phyloP scores from a whole-genome alignment of 2,329 filamentous ascomycete species.

The Aspergillus vadensis region DNA sequence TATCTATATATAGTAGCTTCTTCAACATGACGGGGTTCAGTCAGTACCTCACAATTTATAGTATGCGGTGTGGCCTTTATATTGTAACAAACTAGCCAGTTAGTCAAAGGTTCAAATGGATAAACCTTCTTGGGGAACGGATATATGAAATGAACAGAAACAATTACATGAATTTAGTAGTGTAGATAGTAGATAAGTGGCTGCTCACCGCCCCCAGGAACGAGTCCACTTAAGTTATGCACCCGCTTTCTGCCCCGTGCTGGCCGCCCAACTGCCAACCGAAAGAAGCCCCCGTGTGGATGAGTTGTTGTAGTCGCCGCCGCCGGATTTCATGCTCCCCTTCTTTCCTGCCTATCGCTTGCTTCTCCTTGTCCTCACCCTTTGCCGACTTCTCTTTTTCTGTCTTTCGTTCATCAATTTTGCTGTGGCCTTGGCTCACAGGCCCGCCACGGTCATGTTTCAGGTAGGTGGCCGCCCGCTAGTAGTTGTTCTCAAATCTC shows the following conservation, averaged over 20 bases:
- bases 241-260: constrained; percentile 12
- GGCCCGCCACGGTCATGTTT: constrained; percentile 34
- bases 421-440: constrained; percentile 23
- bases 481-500: not conserved
- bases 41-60: too few relatives aligned
- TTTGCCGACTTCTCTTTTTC: constrained; percentile 15
- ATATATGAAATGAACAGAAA: too few relatives aligned
- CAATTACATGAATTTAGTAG: too few relatives aligned
- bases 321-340: constrained; percentile 14
- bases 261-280: constrained; percentile 7
- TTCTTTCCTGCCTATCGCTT: constrained; percentile 16
- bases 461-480: constrained; percentile 26
- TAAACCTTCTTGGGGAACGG: too few relatives aligned
- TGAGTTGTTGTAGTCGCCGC: not conserved
- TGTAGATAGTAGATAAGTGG: too few relatives aligned
- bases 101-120: too few relatives aligned
- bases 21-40: too few relatives aligned
- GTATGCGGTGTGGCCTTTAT: too few relatives aligned
- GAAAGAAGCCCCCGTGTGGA: not conserved
- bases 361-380: constrained; percentile 13
- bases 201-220: not conserved
- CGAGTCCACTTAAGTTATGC: not conserved
- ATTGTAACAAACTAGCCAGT: too few relatives aligned
- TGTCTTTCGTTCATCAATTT: constrained; percentile 16
- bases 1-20: too few relatives aligned